Evolutionary conservation across 2,329 filamentous ascomycete genomes (phyloP).

Genomic region (Aphanocladium album): DNA sequence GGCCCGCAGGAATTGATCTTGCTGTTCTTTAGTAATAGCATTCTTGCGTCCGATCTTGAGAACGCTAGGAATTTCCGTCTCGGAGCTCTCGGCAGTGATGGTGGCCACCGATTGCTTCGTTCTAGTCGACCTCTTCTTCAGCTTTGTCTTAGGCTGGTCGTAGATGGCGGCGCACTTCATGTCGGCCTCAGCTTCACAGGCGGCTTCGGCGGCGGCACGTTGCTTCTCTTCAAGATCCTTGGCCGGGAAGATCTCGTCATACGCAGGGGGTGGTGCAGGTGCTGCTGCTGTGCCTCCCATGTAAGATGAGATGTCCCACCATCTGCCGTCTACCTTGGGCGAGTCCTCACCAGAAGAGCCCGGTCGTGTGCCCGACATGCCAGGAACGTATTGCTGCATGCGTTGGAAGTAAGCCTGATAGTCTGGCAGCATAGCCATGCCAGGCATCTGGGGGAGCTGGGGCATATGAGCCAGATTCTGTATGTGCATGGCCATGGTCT

Average conservation of each 20-base stretch:
- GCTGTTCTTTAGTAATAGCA: conserved; percentile 59
- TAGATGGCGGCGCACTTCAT: conserved; percentile 51
- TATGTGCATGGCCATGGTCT: conserved; percentile 61
- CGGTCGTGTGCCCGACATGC: conserved; percentile 49
- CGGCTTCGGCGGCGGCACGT: conserved; percentile 52
- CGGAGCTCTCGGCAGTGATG: not conserved
- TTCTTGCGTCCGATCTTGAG: conserved; percentile 60
- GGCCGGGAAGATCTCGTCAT: conserved; percentile 71
- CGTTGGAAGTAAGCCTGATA: conserved; percentile 66
- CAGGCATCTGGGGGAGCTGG: conserved; percentile 59
- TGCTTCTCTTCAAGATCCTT: conserved; percentile 51
- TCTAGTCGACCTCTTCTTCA: conserved; percentile 23
- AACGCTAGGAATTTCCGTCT: conserved; percentile 36
- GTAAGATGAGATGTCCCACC: conserved; percentile 63
- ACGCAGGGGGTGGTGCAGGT: conserved; percentile 62
- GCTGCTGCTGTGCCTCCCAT: conserved; percentile 42
- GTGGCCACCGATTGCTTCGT: conserved; percentile 21
- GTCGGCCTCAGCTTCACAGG: conserved; percentile 54
- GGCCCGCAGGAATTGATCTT: conserved; percentile 56
- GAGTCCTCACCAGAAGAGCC: conserved; percentile 38
- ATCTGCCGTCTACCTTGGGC: conserved; percentile 48
- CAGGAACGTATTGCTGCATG: conserved; percentile 68
- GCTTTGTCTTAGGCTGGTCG: conserved; percentile 33
- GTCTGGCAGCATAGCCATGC: conserved; percentile 60
- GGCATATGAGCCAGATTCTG: conserved; percentile 52